Conservation (phyloP, 2,329 filamentous ascomycete genomes). For the Parafenestella ontariensis region DNA sequence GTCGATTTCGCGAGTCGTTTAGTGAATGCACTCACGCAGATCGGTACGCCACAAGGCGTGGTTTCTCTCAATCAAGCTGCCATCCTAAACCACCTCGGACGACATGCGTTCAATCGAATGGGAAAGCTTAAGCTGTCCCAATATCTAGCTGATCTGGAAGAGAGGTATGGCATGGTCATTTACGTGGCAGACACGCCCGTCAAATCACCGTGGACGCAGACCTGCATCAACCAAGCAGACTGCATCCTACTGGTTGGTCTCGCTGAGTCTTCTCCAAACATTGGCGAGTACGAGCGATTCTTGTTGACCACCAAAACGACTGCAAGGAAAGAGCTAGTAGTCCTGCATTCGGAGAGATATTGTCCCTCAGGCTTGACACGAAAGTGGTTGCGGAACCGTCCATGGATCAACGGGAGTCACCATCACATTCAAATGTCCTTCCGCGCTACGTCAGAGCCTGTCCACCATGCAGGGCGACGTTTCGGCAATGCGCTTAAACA, state of each 20-base stretch:
- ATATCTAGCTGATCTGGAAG: conserved; percentile 94
- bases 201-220: conserved; percentile 97
- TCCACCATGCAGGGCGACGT: conserved; percentile 75
- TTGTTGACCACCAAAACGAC: conserved; percentile 97
- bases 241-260: conserved; percentile 92
- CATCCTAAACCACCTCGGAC: conserved; percentile 91
- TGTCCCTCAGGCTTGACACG: conserved; percentile 84
- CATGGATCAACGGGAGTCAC: conserved; percentile 98
- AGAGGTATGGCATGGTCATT: conserved; percentile 93
- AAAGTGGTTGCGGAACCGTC: conserved; percentile 84
- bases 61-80: conserved; percentile 92
- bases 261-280: conserved; percentile 85
- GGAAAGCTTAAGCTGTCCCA: conserved; percentile 95
- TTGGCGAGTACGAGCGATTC: conserved; percentile 96
- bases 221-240: conserved; percentile 95
- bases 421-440: conserved; percentile 98
- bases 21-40: conserved; percentile 85
- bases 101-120: conserved; percentile 97
- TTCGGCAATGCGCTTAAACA: conserved; percentile 89
- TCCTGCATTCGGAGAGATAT: conserved; percentile 88
- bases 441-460: conserved; percentile 75
- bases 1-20: conserved; percentile 92
- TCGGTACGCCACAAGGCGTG: conserved; percentile 87
- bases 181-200: conserved; percentile 97
- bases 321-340: conserved; percentile 87